Percentiles rank a stretch among this genome's conserved stretches.
Evolutionary conservation across 2,329 filamentous ascomycete genomes (phyloP).

Genomic region (Penicillium paneum): DNA sequence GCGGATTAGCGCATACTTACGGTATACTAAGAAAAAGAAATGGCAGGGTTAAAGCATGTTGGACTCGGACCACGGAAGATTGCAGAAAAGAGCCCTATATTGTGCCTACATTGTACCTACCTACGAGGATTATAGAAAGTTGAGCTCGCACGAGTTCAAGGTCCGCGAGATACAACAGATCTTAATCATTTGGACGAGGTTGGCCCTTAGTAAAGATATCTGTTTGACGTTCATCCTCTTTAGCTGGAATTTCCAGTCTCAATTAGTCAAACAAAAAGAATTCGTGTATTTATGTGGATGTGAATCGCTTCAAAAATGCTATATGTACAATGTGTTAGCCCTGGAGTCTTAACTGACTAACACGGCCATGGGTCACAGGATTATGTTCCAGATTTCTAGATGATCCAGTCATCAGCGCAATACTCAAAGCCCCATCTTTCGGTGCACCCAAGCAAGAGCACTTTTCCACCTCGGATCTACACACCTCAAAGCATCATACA

Average conservation of each 20-base stretch:
- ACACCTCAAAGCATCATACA: conserved; percentile 1
- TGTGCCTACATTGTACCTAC: background rate
- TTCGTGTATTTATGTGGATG: background rate
- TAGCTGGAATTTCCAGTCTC: background rate
- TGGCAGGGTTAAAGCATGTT: too few relatives aligned
- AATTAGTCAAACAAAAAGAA: background rate
- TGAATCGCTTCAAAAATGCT: conserved; percentile 3
- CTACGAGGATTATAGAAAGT: too few relatives aligned
- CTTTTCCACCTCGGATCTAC: conserved; percentile 10
- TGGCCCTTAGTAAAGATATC: conserved; percentile 22
- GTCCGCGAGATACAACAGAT: too few relatives aligned
- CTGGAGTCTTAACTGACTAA: background rate
- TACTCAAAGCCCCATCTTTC: background rate
- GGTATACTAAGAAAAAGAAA: too few relatives aligned
- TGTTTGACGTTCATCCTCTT: background rate
- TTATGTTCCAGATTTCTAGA: background rate
- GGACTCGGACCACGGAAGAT: background rate
- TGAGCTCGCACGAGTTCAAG: too few relatives aligned
- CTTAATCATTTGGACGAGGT: too few relatives aligned
- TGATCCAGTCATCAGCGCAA: background rate
- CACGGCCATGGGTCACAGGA: background rate
- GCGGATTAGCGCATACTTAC: too few relatives aligned
- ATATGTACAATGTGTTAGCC: conserved; percentile 1
- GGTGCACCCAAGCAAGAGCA: conserved; percentile 12
- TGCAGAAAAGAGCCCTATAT: background rate